Percentiles rank a stretch among this genome's conserved stretches.
phyloP scores from a whole-genome alignment of 495 filamentous ascomycete genomes.

The Penicillium ochrochloron region DNA sequence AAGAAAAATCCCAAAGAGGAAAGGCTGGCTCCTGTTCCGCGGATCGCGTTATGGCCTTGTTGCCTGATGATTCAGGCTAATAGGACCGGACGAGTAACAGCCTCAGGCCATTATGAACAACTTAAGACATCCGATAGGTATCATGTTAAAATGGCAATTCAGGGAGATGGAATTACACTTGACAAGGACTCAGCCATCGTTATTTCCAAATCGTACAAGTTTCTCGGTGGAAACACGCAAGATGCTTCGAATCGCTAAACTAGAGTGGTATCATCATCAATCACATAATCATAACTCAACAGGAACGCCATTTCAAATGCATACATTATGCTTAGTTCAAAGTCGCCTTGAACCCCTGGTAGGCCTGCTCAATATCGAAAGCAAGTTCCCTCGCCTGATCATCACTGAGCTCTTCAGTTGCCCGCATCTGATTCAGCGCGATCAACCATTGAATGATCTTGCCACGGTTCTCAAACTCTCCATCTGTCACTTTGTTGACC shows the following conservation, averaged over 20 bases:
- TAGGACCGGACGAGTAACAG: not conserved
- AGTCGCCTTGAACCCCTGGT: constrained; percentile 84
- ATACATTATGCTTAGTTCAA: constrained; percentile 46
- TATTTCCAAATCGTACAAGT: not conserved
- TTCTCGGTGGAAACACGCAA: not conserved
- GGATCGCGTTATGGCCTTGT: constrained; percentile 26
- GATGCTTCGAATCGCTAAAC: constrained; percentile 3
- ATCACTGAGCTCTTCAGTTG: constrained; percentile 86
- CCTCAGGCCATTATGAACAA: not conserved
- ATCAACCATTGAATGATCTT: constrained; percentile 99
- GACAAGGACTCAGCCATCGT: not conserved
- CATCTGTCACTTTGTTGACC: constrained; percentile 92
- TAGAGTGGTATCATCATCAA: constrained; percentile 23
- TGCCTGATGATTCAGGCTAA: not conserved
- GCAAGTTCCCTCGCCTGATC: constrained; percentile 86
- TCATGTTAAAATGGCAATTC: not conserved
- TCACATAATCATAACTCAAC: constrained; percentile 19
- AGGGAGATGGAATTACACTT: not conserved
- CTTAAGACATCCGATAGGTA: not conserved
- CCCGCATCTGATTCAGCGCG: constrained; percentile 94
- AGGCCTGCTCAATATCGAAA: constrained; percentile 87
- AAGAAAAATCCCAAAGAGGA: constrained; percentile 51
- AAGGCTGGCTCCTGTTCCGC: constrained; percentile 44
- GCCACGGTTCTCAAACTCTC: constrained; percentile 88
- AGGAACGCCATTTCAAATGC: constrained; percentile 14